These are phyloP conservation scores for Penicillium janthinellum DNA, from an alignment of 2,329 filamentous ascomycete species.

Conservation along the genomic window DNA sequence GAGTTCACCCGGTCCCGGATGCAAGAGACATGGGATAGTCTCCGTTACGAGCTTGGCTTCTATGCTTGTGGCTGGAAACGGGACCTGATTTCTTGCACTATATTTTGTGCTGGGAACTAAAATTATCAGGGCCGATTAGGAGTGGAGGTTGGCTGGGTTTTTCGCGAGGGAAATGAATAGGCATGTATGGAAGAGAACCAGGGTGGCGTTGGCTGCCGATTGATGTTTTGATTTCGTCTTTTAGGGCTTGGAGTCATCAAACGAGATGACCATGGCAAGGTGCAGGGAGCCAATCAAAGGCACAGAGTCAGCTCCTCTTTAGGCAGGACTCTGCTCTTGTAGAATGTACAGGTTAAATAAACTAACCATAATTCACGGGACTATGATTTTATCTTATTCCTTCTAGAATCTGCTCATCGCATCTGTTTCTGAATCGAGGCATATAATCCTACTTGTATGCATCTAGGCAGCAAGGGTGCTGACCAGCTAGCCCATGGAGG, in stretches of 20 bases:
- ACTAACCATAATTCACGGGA: not conserved
- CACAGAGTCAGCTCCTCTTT: conserved; percentile 1
- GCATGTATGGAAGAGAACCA: not conserved
- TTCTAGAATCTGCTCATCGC: not conserved
- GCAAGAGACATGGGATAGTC: conserved; percentile 4
- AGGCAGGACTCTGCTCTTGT: conserved; percentile 3
- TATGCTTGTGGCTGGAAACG: not conserved
- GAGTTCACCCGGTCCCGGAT: conserved; percentile 14
- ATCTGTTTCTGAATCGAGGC: not conserved
- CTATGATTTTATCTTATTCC: not conserved
- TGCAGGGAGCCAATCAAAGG: conserved; percentile 14
- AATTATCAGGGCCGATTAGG: not conserved
- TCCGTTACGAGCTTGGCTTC: not conserved
- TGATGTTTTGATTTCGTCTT: conserved; percentile 2
- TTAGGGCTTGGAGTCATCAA: conserved; percentile 11
- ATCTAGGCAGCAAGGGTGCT: not conserved
- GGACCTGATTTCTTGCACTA: no score
- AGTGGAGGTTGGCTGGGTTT: not conserved
- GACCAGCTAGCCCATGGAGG: not conserved
- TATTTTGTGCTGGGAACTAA: no score
- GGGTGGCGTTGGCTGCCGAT: not conserved
- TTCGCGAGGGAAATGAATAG: not conserved
- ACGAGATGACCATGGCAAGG: conserved; percentile 13
- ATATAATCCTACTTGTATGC: not conserved
- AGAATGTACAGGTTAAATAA: not conserved